Conservation (phyloP, 305 asterid genomes). For the Nicotiana rustica region DNA sequence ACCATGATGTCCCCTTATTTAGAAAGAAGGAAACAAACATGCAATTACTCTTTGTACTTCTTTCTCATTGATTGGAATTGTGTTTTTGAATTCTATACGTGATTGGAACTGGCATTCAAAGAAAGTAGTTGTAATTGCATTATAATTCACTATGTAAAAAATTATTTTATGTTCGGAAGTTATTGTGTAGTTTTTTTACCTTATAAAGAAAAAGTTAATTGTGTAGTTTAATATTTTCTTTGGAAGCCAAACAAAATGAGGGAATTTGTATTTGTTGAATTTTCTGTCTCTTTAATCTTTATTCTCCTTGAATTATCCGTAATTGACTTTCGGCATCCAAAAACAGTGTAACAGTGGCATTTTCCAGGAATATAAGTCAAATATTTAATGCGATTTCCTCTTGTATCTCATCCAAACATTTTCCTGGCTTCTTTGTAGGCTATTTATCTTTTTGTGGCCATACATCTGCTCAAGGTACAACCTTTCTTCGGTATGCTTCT, state of each 20-base stretch:
- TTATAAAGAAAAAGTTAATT: too few relatives aligned
- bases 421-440: constrained; percentile 51
- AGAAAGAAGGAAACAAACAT: neutral
- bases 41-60: neutral
- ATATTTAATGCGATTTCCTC: constrained; percentile 2
- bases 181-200: too few relatives aligned
- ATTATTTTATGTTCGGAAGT: too few relatives aligned
- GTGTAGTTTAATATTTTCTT: neutral
- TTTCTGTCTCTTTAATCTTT: neutral
- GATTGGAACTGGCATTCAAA: neutral
- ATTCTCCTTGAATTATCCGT: neutral
- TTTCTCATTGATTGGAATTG: neutral
- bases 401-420: constrained; percentile 21
- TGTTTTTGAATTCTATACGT: neutral
- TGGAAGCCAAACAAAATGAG: neutral
- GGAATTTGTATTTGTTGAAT: neutral
- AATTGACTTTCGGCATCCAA: neutral
- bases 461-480: constrained; percentile 62
- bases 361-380: neutral
- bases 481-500: neutral
- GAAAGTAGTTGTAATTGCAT: neutral
- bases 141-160: neutral
- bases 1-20: neutral
- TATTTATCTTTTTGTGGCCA: constrained; percentile 59
- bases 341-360: neutral